Base-by-base conservation (phyloP, 805 yeast species). In the Candida tammaniensis region DNA sequence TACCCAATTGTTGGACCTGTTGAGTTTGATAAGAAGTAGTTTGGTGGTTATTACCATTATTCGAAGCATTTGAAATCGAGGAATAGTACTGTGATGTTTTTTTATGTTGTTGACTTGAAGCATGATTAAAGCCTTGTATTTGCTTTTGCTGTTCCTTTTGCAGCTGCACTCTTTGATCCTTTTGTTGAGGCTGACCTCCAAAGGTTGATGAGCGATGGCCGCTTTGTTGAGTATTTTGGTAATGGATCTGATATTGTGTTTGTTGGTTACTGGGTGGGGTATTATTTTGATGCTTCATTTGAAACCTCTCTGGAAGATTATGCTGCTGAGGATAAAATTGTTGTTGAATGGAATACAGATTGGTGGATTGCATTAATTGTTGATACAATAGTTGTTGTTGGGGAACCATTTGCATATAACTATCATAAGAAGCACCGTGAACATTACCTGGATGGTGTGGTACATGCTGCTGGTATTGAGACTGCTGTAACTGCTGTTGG, bases 361-460 rank as follows among this genome's bases (percentile, higher is more conserved):
- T 24, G 16, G 34, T 35, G 17, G 48, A 44, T 22, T 47, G 48
- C 25, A 42, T 33, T 15, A 38, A 32, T 30, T 47, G 54, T 25
- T 43, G 52, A 32, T 35, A 42, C 33, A 40, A 42, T 22, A n/a
- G n/a, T n/a, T 47, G 48, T 31, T 43, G 50, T 30, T 36, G 55
- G 3, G 36, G 46, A 27, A 42, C 43, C 31, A 33, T 38, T 16
- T 44, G 49, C 31, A 38, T 15, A 15, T 27, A 23, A 17, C 24
- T 27, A 10, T 27, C 36, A 33, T 33, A n/a, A n/a, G n/a, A n/a
- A n/a, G n/a, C n/a, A n/a, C n/a, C n/a, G n/a, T n/a, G n/a, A n/a
- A n/a, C n/a, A n/a, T n/a, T n/a, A n/a, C n/a, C n/a, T n/a, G n/a
- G n/a, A n/a, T n/a, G n/a, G n/a, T n/a, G n/a, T n/a, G n/a, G n/a